Conservation (phyloP, 495 filamentous ascomycete genomes). For the Hyphodiscus hymeniophilus region DNA sequence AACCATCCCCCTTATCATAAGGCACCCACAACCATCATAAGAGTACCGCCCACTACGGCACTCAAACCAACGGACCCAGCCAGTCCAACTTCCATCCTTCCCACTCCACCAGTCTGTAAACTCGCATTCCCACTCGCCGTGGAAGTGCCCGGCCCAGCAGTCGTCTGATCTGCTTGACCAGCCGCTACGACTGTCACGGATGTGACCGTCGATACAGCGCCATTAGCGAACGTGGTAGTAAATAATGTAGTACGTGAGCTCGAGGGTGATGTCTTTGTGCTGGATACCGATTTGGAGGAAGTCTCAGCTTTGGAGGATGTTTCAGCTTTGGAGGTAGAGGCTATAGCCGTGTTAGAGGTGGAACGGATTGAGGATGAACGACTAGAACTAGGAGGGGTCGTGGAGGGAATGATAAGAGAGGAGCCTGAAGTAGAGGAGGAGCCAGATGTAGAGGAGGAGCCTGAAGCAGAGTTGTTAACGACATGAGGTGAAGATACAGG, state of each 20-base stretch:
- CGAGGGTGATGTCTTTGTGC: neutral
- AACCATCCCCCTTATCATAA: slow-evolving; percentile 7
- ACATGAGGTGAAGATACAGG: slow-evolving; percentile 1
- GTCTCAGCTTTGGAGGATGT: neutral
- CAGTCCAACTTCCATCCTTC: neutral
- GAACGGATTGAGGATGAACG: neutral
- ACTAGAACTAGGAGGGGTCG: neutral
- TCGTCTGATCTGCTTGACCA: slow-evolving; percentile 1
- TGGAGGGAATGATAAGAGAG: slow-evolving; percentile 1
- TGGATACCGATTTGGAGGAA: neutral
- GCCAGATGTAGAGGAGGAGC: neutral
- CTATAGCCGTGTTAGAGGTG: slow-evolving; percentile 8
- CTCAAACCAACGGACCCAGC: slow-evolving; percentile 5
- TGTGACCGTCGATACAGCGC: slow-evolving; percentile 11
- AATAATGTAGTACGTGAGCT: slow-evolving; percentile 3
- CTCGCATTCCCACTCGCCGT: slow-evolving; percentile 3
- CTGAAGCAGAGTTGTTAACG: slow-evolving; percentile 1
- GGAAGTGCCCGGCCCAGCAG: neutral
- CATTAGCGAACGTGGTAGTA: slow-evolving; percentile 15
- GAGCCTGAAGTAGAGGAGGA: no score
- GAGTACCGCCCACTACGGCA: slow-evolving; percentile 9
- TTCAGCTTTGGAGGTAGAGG: neutral
- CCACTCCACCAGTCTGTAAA: slow-evolving; percentile 8
- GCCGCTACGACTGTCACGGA: slow-evolving; percentile 18
- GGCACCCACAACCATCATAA: slow-evolving; percentile 5